Percentiles rank a stretch among this genome's conserved stretches.
Evolutionary conservation across 768 basidiomycete species (phyloP).

Genomic region (Phlegmacium glaucopus): DNA sequence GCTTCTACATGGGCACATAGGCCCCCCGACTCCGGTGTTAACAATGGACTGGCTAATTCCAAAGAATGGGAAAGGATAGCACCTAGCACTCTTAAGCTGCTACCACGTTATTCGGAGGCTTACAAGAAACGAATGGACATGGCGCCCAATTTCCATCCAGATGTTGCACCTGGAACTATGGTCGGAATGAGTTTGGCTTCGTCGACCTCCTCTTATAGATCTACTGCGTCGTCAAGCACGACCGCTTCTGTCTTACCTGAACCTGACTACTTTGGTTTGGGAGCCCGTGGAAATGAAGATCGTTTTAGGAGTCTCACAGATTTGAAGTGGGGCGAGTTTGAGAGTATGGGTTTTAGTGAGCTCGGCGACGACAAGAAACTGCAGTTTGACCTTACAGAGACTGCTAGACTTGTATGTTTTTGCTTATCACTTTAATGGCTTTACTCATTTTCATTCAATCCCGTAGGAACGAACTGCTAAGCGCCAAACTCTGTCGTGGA

Average conservation of each 20-base stretch:
- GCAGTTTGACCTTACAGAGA: conserved; percentile 90
- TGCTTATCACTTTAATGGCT: background rate
- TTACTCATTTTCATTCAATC: conserved; percentile 1
- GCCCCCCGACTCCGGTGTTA: conserved; percentile 17
- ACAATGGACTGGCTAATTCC: conserved; percentile 49
- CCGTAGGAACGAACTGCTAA: conserved; percentile 62
- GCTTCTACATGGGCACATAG: conserved; percentile 46
- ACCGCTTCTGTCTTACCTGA: conserved; percentile 21
- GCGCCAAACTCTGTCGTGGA: conserved; percentile 85
- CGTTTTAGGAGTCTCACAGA: conserved; percentile 81
- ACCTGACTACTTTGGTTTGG: conserved; percentile 37
- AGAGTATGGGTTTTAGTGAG: conserved; percentile 73
- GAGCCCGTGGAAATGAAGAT: conserved; percentile 50
- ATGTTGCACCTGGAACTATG: conserved; percentile 31
- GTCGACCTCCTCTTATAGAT: conserved; percentile 42
- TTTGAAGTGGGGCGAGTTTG: conserved; percentile 90
- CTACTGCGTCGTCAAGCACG: conserved; percentile 26
- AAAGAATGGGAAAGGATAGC: conserved; percentile 80
- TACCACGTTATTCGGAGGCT: conserved; percentile 68
- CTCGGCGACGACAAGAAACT: conserved; percentile 66
- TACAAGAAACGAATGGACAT: conserved; percentile 79
- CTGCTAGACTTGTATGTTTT: conserved; percentile 58
- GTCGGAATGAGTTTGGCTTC: conserved; percentile 27
- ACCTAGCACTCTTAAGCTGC: conserved; percentile 53
- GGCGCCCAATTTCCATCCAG: conserved; percentile 57